Base-by-base conservation (phyloP, 345 rosid species). In the Eucalyptus shirleyi region DNA sequence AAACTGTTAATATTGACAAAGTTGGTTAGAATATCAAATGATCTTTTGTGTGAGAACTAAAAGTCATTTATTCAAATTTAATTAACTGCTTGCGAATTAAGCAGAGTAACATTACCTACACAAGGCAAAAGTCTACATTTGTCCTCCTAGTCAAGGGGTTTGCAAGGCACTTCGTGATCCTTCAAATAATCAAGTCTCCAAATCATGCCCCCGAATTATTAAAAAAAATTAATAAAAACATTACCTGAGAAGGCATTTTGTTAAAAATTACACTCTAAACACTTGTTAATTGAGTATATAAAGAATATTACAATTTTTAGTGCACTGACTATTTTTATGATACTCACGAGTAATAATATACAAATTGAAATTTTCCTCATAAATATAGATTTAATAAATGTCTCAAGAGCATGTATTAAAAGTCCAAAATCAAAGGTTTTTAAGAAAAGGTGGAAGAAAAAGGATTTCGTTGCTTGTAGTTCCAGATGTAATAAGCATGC, bases 1-100 rank as follows among this genome's bases (percentile, higher is more conserved):
- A 7, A 28, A 60, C 1, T 4, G 1, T 60, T 28, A 28, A 28
- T 2, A 60, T 60, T 60, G 16, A 60, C 34, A 60, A 2, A 30
- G 8, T 13, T 6, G 8, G 32, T 28, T 60, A 12, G 16, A 60
- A 6, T 60, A 30, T 28, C 4, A 28, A 28, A 13, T 4, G 32
- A 28, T 60, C 0, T 6, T 30, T 60, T 12, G 16, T 60, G 15
- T 12, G 2, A 60, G 69, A 60, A 60, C 8, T 28, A 60, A 28
- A 28, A 28, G 7, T 60, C 69, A 60, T 60, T 6, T 12, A 30
- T 60, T 60, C 2, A 1, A 60, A 60, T 60, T 2, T 12, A 6
- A 28, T 1, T 13, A 30, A 60, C 0, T 3, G 8, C 1, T 1
- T 9, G 15, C 9, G 3, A 11, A 59, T 1, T 12, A 28, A 5